Base-by-base conservation (phyloP, 768 basidiomycete species). In the Boletus huronensis region DNA sequence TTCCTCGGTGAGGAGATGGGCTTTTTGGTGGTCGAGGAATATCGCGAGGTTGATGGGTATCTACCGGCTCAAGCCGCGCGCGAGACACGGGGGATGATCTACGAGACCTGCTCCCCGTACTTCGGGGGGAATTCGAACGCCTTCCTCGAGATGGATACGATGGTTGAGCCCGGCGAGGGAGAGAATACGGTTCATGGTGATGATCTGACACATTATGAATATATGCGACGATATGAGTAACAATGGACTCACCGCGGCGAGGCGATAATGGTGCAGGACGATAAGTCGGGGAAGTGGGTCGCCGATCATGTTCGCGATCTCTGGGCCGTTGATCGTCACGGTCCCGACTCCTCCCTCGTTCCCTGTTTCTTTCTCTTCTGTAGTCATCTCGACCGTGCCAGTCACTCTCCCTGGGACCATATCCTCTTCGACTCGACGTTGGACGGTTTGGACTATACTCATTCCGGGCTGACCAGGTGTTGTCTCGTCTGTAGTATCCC, bases 251-350 rank as follows among this genome's bases (percentile, higher is more conserved):
- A 69, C 66, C 67, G 36, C 64, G 62, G 19, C 64, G 67, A 6
- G 66, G 66, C 4, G 66, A 69, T 31, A 47, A 17, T 39, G 60
- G 60, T 46, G 53, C 58, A 35, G 64, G 56, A 34, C 55, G 60
- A 52, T 63, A 61, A 13, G 9, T 36, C n/a, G 66, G 60, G 7
- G 66, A 58, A 25, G 46, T 23, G 8, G 49, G 50, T 19, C 58
- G 54, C 48, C 64, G 54, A 21, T 70, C 68, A 6, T 60, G 48
- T 16, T 67, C 59, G 29, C 62, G 58, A 39, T 64, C 67, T 44
- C 60, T 54, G 29, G 50, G 9, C 9, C 63, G 50, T 25, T 43
- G 52, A 21, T 63, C 61, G 8, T 67, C 64, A 11, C 60, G 63
- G 31, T 66, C 67, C 50, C 62, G 2, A 32, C 59, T 65, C 54